Conservation (phyloP, 345 rosid species). For the Rhodomyrtus tomentosa region DNA sequence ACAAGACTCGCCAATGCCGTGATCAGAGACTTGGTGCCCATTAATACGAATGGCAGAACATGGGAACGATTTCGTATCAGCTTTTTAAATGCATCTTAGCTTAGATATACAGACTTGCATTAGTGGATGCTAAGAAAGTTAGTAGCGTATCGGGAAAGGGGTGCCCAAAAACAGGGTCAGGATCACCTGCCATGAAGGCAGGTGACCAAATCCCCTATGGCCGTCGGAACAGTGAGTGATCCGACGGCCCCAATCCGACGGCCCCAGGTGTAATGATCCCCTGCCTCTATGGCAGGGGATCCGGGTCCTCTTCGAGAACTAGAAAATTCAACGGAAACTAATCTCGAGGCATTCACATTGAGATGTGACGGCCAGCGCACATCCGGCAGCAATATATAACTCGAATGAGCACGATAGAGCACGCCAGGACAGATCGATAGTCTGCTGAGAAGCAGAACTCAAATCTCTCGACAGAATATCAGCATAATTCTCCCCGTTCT, state of each 20-base stretch:
- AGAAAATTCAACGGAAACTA: not conserved
- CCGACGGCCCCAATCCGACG: too few relatives aligned
- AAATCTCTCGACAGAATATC: not conserved
- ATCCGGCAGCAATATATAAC: not conserved
- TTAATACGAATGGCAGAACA: not conserved
- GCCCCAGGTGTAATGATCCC: too few relatives aligned
- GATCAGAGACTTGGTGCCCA: too few relatives aligned
- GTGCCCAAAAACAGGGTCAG: not conserved
- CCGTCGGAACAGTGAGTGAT: too few relatives aligned
- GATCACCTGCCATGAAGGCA: too few relatives aligned
- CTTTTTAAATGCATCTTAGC: not conserved
- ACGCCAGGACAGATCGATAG: not conserved
- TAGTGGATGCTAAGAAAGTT: not conserved
- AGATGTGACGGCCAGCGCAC: not conserved
- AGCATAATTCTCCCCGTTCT: not conserved
- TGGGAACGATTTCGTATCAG: not conserved
- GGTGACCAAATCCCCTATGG: too few relatives aligned
- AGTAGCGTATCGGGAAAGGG: not conserved
- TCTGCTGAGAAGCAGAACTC: not conserved
- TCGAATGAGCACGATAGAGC: not conserved
- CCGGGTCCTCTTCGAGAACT: not conserved
- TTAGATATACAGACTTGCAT: not conserved
- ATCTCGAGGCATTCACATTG: not conserved
- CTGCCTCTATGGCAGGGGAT: too few relatives aligned
- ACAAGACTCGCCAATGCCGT: not conserved